Conservation (phyloP, 352 stramenopile genomes). For the Globisporangium sylvaticum region DNA sequence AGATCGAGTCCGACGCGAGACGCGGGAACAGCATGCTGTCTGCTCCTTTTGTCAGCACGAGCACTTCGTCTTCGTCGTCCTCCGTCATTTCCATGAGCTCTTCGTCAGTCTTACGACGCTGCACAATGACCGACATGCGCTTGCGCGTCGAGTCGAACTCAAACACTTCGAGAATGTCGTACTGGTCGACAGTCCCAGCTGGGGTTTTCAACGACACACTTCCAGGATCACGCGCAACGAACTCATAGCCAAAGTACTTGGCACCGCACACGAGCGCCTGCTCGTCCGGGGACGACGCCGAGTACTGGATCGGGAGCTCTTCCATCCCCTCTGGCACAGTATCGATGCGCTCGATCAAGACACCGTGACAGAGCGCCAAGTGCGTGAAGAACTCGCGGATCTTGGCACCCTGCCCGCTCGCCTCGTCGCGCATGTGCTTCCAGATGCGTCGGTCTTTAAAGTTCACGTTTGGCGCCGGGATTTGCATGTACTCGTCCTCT, state of each 20-base stretch:
- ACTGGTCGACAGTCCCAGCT: constrained; percentile 55
- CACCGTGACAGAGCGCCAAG: constrained; percentile 92
- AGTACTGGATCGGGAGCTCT: constrained; percentile 61
- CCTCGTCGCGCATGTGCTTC: constrained; percentile 41
- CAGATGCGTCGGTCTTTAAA: constrained; percentile 72
- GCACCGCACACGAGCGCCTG: constrained; percentile 80
- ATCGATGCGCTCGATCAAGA: constrained; percentile 94
- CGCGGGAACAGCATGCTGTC: constrained; percentile 87
- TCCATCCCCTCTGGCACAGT: constrained; percentile 39
- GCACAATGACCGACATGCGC: constrained; percentile 84
- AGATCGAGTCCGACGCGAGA: constrained; percentile 28
- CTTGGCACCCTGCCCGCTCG: constrained; percentile 36
- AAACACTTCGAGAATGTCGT: constrained; percentile 91
- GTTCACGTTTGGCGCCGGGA: constrained; percentile 62
- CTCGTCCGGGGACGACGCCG: constrained; percentile 88
- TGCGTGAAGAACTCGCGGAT: constrained; percentile 85
- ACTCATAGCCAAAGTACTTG: constrained; percentile 87
- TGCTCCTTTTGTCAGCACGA: constrained; percentile 77
- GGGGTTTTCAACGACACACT: constrained; percentile 66
- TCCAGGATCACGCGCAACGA: constrained; percentile 65
- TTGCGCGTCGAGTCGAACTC: constrained; percentile 91
- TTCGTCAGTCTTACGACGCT: constrained; percentile 61
- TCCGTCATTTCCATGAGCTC: constrained; percentile 68
- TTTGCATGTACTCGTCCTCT: constrained; percentile 27
- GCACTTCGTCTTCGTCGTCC: constrained; percentile 66